A percentile compares a stretch with the other conserved stretches of the same genome.
Evolutionary conservation across 2,329 filamentous ascomycete genomes (phyloP).

Genomic region (Chaetomium strumarium): DNA sequence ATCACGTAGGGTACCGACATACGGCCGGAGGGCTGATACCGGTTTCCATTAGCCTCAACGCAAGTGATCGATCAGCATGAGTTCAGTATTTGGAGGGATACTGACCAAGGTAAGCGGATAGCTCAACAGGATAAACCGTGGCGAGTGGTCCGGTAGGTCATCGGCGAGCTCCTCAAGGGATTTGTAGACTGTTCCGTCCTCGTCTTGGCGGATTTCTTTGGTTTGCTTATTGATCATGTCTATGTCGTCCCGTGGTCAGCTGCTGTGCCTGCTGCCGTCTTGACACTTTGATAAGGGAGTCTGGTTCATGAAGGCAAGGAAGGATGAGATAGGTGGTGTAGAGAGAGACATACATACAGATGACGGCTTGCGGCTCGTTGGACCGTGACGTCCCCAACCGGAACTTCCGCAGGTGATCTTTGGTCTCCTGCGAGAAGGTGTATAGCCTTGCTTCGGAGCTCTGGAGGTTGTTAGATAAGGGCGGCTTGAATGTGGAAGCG

Average conservation of each 20-base stretch:
- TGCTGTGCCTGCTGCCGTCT: no score
- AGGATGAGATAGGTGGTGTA: background rate
- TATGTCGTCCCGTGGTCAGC: conserved; percentile 30
- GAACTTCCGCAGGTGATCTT: conserved; percentile 88
- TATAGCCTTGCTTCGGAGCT: conserved; percentile 84
- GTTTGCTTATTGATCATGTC: conserved; percentile 82
- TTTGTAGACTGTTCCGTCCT: conserved; percentile 70
- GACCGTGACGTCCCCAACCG: conserved; percentile 83
- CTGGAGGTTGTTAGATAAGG: conserved; percentile 25
- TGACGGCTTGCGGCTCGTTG: conserved; percentile 81
- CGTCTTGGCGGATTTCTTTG: conserved; percentile 80
- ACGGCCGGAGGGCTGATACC: conserved; percentile 66
- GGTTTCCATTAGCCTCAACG: background rate
- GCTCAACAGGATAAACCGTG: conserved; percentile 82
- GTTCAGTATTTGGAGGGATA: background rate
- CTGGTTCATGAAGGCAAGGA: no score
- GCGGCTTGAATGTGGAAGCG: background rate
- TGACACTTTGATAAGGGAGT: no score
- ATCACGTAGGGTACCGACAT: conserved; percentile 88
- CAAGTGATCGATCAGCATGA: no score
- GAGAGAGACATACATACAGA: conserved; percentile 64
- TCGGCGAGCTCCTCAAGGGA: conserved; percentile 76
- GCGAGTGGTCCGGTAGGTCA: conserved; percentile 86
- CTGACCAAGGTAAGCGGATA: conserved; percentile 80
- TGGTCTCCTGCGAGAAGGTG: conserved; percentile 86